Conservation (phyloP, 2,329 filamentous ascomycete species). For the Magnaporthales sp. region DNA sequence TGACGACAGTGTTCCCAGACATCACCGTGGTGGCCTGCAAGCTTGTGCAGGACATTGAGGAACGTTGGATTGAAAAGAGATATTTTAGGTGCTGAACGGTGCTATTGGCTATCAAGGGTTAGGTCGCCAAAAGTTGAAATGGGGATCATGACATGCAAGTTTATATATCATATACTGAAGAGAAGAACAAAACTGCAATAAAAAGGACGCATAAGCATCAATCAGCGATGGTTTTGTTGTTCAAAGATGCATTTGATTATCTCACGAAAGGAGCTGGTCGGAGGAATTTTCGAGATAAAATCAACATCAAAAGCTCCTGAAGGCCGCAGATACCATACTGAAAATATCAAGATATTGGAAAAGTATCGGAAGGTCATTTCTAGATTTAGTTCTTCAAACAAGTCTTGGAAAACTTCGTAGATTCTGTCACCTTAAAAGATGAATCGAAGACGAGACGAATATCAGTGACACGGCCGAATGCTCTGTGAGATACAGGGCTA, state of each 20-base stretch:
- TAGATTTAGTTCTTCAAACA: not conserved
- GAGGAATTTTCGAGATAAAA: not conserved
- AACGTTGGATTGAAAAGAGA: slow-evolving; percentile 80
- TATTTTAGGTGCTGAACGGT: slow-evolving; percentile 72
- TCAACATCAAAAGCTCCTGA: not conserved
- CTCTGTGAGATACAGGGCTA: not conserved
- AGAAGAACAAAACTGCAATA: too few species aligned
- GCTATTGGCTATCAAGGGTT: not conserved
- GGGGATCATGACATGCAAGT: not conserved
- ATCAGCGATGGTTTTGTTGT: not conserved
- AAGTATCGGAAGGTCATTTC: not conserved
- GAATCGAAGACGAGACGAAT: not conserved
- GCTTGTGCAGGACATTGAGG: slow-evolving; percentile 72
- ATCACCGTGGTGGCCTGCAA: slow-evolving; percentile 81
- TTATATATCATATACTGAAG: not conserved
- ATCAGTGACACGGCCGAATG: not conserved
- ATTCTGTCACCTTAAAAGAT: not conserved
- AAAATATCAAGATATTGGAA: not conserved
- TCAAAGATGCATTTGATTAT: not conserved
- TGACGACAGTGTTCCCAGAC: slow-evolving; percentile 82
- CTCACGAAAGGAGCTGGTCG: not conserved
- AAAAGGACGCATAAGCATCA: too few species aligned
- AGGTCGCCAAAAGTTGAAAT: not conserved
- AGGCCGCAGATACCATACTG: not conserved
- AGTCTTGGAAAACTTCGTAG: not conserved